Conservation (phyloP, 2,329 filamentous ascomycete genomes). For the Diaporthe aspalathi region DNA sequence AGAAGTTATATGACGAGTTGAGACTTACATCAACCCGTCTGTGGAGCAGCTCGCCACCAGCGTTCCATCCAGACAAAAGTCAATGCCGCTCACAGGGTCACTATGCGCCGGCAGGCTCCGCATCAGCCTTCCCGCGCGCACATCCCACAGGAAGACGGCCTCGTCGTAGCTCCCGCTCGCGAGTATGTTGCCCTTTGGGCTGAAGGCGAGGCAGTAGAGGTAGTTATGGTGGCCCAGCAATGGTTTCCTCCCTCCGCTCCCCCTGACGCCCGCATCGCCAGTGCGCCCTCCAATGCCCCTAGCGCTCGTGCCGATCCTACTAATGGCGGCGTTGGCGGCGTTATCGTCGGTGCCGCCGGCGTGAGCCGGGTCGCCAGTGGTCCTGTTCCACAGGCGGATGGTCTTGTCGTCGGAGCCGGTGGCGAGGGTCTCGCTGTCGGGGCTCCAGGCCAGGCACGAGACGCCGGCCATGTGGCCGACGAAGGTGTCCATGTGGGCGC, state of each 20-base stretch:
- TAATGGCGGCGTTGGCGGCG: conserved; percentile 32
- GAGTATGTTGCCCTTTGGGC: conserved; percentile 97
- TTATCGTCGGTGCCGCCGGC: conserved; percentile 42
- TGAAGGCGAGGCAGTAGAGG: conserved; percentile 92
- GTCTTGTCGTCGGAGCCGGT: conserved; percentile 96
- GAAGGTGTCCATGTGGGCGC: conserved; percentile 85
- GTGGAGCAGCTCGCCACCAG: conserved; percentile 91
- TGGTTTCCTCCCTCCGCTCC: conserved; percentile 58
- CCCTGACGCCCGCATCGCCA: conserved; percentile 34
- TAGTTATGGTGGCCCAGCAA: conserved; percentile 95
- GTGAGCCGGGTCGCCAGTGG: conserved; percentile 61
- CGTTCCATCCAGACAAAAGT: conserved; percentile 92
- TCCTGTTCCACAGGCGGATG: conserved; percentile 89
- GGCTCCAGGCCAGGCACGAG: conserved; percentile 93
- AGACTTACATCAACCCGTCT: conserved; percentile 82
- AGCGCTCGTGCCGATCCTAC: conserved; percentile 38
- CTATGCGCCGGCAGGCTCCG: conserved; percentile 92
- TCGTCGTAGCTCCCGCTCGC: conserved; percentile 97
- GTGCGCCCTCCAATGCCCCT: conserved; percentile 35
- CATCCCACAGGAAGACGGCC: conserved; percentile 97
- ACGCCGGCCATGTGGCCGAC: conserved; percentile 94
- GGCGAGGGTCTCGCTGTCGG: conserved; percentile 87
- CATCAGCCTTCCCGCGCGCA: conserved; percentile 88
- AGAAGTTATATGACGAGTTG: background rate
- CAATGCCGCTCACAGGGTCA: conserved; percentile 92